Evolutionary conservation across 441 rosid genomes (phyloP), one percentile per base, ranked within the genome.

Genomic region (Lepidium campestre): DNA sequence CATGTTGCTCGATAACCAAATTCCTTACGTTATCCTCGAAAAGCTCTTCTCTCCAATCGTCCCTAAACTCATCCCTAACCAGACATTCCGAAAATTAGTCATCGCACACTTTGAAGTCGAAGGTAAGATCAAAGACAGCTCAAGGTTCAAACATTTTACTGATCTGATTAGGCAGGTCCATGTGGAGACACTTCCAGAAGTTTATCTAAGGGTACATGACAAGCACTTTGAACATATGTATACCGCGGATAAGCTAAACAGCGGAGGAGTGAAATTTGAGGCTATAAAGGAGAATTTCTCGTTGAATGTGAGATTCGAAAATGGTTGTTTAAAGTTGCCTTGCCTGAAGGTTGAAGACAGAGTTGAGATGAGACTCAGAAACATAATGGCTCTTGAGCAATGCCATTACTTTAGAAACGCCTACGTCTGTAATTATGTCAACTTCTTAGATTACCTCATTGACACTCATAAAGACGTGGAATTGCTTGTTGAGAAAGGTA

Each of bases 1-100:
- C 22, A 45, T 67, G 0, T 34, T 70, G 37, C 74, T 76, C 0
- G 79, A 76, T 19, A 76, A 76, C 44, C 80, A 76, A 7, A 62
- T 76, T 57, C 80, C 77, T 25, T 76, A 62, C 20, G 62, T 72
- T 20, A 61, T 76, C n/a, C 53, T 71, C 2, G 20, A 58, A 10
- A 44, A 60, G 31, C 63, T 64, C 19, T 65, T 54, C 0, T 39
- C 47, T 36, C 13, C 32, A 25, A 6, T 58, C 5, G 7, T 31
- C 1, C 2, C 4, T 6, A 0, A n/a, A 27, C 1, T 44, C 3
- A 5, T 0, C 13, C 11, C 0, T 2, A 6, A 6, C 46, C 4
- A 1, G 17, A 22, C 57, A 10, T 13, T 65, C 12, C 27, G 7
- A 0, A 0, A 52, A 7, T 4, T 53, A 1, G 1, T 49, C 29